phyloP scores from a whole-genome alignment of 2,329 filamentous ascomycete genomes.

The Penicillium olsonii region DNA sequence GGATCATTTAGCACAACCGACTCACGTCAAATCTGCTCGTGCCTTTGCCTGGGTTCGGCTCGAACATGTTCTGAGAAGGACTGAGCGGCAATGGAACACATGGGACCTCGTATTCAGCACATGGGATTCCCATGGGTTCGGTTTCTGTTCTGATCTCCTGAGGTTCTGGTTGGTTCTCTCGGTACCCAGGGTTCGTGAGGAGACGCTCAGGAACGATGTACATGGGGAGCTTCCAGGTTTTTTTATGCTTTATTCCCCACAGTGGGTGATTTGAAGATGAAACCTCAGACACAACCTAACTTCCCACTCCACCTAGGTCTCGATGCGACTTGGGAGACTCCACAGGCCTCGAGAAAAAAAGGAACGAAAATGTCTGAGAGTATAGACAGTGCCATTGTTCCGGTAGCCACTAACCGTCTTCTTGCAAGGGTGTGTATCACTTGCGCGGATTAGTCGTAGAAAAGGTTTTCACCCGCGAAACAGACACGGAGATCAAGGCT shows the following conservation, averaged over 20 bases:
- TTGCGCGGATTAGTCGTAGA: not conserved
- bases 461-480: not conserved
- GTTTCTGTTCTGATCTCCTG: not conserved
- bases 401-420: not conserved
- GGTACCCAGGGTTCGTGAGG: not conserved
- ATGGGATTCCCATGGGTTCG: not conserved
- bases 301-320: not conserved
- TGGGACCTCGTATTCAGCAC: not conserved
- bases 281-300: not conserved
- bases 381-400: not conserved
- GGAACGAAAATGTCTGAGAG: not conserved
- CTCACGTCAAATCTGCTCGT: not conserved
- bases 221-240: not conserved
- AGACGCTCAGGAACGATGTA: not conserved
- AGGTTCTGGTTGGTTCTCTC: not conserved
- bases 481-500: slow-evolving; percentile 9
- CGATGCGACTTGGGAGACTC: not conserved
- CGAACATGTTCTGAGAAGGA: not conserved
- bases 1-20: not conserved
- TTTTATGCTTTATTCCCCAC: not conserved
- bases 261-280: not conserved
- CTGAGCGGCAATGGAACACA: slow-evolving; percentile 1
- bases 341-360: not conserved
- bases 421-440: not conserved
- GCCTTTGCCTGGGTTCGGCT: not conserved